These are phyloP conservation scores for Grosmannia huntii DNA, from an alignment of 2,329 filamentous ascomycete genomes.

Conservation along the genomic window DNA sequence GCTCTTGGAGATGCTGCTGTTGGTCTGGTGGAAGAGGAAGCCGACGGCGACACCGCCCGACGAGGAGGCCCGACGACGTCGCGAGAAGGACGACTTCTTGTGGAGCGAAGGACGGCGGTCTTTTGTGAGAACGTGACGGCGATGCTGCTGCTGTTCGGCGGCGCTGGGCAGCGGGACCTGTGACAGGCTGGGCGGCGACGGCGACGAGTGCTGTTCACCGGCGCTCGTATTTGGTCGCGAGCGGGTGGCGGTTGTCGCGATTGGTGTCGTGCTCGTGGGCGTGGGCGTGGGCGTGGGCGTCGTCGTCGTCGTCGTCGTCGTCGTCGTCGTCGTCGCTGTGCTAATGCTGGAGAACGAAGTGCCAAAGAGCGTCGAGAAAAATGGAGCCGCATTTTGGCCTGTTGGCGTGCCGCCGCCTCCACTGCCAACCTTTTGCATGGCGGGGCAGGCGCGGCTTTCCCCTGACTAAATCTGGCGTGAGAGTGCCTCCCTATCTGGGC, in stretches of 20 bases:
- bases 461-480: background rate
- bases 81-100: conserved; percentile 39
- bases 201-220: conserved; percentile 15
- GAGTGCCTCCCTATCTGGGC: background rate
- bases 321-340: conserved; percentile 5
- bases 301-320: background rate
- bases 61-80: conserved; percentile 24
- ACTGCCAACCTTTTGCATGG: background rate
- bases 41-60: conserved; percentile 11
- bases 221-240: conserved; percentile 22
- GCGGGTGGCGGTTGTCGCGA: conserved; percentile 1
- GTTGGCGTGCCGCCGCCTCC: background rate
- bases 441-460: background rate
- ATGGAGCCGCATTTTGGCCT: background rate
- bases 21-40: conserved; percentile 1
- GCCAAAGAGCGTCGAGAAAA: background rate
- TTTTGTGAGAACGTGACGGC: conserved; percentile 24
- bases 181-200: conserved; percentile 10
- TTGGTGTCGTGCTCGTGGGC: background rate
- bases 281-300: conserved; percentile 3
- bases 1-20: background rate
- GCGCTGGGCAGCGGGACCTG: conserved; percentile 7
- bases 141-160: conserved; percentile 9
- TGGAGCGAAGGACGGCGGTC: conserved; percentile 40
- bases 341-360: background rate